Percentiles rank a stretch among this genome's conserved stretches.
These are phyloP conservation scores for Cutaneotrichosporon sp. DNA, from an alignment of 1,284 basidiomycete genomes.

Conservation along the genomic window DNA sequence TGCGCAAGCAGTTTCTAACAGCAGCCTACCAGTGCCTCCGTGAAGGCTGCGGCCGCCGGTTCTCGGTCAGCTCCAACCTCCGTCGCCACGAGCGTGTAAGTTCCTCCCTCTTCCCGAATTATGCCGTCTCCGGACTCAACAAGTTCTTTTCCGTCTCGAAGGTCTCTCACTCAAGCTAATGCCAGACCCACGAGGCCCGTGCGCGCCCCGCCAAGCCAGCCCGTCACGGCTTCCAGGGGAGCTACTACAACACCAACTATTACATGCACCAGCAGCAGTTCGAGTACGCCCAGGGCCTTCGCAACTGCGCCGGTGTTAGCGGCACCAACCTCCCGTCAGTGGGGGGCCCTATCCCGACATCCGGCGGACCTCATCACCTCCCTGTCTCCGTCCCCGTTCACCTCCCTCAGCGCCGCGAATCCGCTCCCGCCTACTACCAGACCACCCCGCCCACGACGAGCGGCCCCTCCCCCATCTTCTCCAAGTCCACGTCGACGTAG, in stretches of 20 bases:
- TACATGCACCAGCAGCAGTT: no score
- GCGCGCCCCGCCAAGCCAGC: neutral
- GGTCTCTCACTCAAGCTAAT: neutral
- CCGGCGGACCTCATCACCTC: no score
- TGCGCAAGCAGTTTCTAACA: constrained; percentile 5
- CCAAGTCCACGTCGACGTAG: neutral
- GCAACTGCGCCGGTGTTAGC: no score
- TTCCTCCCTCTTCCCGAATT: neutral
- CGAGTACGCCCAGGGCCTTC: no score
- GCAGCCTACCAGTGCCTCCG: constrained; percentile 56
- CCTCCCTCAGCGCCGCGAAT: neutral
- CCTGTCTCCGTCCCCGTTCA: no score
- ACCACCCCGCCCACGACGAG: neutral
- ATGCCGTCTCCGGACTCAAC: neutral
- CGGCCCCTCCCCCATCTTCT: neutral
- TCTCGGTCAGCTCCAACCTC: constrained; percentile 61
- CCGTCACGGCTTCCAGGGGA: neutral
- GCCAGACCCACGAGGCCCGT: constrained; percentile 3
- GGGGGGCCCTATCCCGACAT: no score
- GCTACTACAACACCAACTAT: neutral
- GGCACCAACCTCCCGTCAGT: no score
- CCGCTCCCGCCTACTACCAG: neutral
- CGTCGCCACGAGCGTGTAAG: constrained; percentile 55
- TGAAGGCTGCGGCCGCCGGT: constrained; percentile 54
- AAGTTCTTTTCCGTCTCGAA: neutral